Evolutionary conservation across 768 basidiomycete species (phyloP), one percentile per base, ranked within the genome.

Genomic region (Kwoniella sp.): DNA sequence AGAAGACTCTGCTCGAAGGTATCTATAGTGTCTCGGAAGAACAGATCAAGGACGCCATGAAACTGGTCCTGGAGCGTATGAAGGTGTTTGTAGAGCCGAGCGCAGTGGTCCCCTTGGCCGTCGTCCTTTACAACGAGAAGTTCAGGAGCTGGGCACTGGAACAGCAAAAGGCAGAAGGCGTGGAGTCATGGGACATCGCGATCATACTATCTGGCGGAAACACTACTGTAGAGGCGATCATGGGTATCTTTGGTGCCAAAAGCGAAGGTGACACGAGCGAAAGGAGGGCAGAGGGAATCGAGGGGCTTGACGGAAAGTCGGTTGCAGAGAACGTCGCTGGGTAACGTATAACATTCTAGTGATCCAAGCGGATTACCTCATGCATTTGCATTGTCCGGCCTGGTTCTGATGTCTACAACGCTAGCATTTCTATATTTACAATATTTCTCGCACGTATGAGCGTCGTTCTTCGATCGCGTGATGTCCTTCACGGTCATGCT

Each of bases 1-100:
- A 74, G 37, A 23, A 56, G n/a, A 68, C 64, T 29, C 55, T 59
- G 64, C 48, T 77, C 41, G 67, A 77, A 50, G 58, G 56, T 28
- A 56, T 77, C 12, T 65, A 68, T 29, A 73, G 66, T 28, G 76
- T 72, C 20, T 38, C 61, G 0, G 76, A 77, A 31, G 65, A 72
- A 29, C 55, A 77, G 61, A 77, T 75, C 59, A 68, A 73, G 47
- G 28, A 65, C 1, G 73, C 73, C 17, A 66, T 72, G 61, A 59
- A 61, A 20, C 57, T 77, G 23, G 66, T 75, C 4, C 48, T 72
- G 62, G 73, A 77, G 48, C 54, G 76, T 13, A 65, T 75, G 56
- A 77, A 77, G 58, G 63, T 72, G 20, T 67, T 77, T 48, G 68
- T 77, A 4, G 76, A 77, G 58, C 76, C 76, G 2, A 68, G 62